These are phyloP conservation scores for Dactylellina parvicollis DNA, from an alignment of 2,329 filamentous ascomycete species.

Conservation along the genomic window DNA sequence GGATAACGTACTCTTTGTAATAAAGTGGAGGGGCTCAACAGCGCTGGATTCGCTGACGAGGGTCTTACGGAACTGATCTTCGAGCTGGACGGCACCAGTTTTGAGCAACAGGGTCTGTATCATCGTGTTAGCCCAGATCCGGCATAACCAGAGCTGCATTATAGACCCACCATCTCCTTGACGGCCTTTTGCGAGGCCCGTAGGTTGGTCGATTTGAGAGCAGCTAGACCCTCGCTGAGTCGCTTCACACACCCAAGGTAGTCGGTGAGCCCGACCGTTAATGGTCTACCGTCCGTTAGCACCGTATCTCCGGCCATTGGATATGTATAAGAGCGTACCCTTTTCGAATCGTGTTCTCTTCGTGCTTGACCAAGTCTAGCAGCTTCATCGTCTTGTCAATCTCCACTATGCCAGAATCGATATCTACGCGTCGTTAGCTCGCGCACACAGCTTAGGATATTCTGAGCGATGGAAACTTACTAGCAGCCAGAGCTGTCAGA, in stretches of 20 bases:
- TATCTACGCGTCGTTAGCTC: constrained; percentile 67
- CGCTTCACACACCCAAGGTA: constrained; percentile 92
- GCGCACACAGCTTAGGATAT: background rate
- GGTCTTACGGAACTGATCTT: constrained; percentile 82
- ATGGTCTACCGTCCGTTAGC: constrained; percentile 67
- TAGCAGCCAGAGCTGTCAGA: constrained; percentile 85
- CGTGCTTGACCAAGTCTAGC: constrained; percentile 88
- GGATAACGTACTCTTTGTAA: constrained; percentile 77
- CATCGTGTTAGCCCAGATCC: background rate
- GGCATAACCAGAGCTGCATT: background rate
- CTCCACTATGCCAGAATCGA: constrained; percentile 83
- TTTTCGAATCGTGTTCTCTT: constrained; percentile 88
- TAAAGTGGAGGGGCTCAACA: constrained; percentile 88
- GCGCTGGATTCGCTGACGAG: constrained; percentile 80
- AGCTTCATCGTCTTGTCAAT: constrained; percentile 90
- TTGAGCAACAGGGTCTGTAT: constrained; percentile 70
- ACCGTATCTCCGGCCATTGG: constrained; percentile 36
- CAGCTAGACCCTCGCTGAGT: constrained; percentile 81
- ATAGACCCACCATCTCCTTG: constrained; percentile 56
- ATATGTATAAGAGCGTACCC: constrained; percentile 66
- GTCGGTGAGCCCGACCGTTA: constrained; percentile 80
- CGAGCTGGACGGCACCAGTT: constrained; percentile 81
- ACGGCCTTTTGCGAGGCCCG: constrained; percentile 86
- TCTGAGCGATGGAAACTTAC: constrained; percentile 62
- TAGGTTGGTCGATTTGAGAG: constrained; percentile 89